phyloP scores from a whole-genome alignment of 306 rosid species.

The barrel medic (Medicago truncatula) region DNA sequence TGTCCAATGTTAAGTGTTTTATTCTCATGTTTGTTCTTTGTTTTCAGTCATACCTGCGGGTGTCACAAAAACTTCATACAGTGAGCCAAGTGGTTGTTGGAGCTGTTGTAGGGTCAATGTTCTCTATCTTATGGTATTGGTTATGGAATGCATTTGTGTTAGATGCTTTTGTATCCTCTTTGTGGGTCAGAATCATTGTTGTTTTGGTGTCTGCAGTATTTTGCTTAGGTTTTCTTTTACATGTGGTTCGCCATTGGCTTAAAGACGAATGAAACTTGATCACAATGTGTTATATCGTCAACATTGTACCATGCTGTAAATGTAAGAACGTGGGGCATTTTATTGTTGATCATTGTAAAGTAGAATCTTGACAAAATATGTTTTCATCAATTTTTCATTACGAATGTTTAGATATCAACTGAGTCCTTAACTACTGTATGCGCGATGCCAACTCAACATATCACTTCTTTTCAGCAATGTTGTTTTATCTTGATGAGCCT shows the following conservation, averaged over 20 bases:
- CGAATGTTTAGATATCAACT: neutral
- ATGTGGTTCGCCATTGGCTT: constrained; percentile 68
- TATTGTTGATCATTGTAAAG: neutral
- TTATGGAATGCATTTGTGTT: constrained; percentile 63
- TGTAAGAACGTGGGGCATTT: neutral
- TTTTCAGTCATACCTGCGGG: constrained; percentile 79
- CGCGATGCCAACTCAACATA: neutral
- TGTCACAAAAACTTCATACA: constrained; percentile 78
- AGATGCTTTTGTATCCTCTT: constrained; percentile 58
- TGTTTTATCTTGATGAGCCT: neutral
- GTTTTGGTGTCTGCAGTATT: constrained; percentile 59
- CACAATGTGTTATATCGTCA: constrained; percentile 3
- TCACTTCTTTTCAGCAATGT: neutral
- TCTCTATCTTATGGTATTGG: constrained; percentile 67
- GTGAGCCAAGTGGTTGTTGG: constrained; percentile 80
- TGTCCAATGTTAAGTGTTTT: neutral
- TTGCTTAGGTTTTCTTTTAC: constrained; percentile 61
- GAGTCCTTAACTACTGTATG: neutral
- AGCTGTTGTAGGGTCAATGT: constrained; percentile 63
- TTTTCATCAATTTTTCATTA: neutral
- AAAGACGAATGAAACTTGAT: constrained; percentile 49
- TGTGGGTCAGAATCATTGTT: constrained; percentile 64
- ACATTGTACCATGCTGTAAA: constrained; percentile 4
- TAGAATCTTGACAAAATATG: neutral
- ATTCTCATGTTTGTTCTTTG: constrained; percentile 25